Evolutionary conservation across 1,139 yeast species (phyloP), one percentile per base, ranked within the genome.

Genomic region (Yamadazyma mexicana): DNA sequence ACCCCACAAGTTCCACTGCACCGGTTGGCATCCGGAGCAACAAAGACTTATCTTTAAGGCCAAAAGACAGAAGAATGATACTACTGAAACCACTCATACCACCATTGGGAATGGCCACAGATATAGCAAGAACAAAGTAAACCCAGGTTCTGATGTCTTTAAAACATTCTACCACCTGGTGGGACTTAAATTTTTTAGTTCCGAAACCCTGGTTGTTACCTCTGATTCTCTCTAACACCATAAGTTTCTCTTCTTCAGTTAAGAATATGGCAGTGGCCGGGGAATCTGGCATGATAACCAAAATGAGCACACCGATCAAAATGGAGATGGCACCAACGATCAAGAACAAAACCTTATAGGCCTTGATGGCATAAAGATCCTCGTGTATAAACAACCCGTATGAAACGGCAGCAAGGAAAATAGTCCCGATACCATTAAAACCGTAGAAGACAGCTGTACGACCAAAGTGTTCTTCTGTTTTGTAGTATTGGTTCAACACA

Each of bases 101-200:
- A 20, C 72, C 72, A 43, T 66, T 66, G 11, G 69, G 69, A 30
- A 64, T 59, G 42, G 61, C 52, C 17, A 40, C 41, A 20, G 60
- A 45, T 3, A 63, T 36, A 2, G 64, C 59, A 43, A 52, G 59
- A 14, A 56, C 33, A 29, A 55, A 46, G 49, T 73, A 71, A 24
- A 80, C 40, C 67, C 71, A 72, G 9, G 75, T 66, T 40, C 65
- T 62, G 34, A 55, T 33, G 47, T 75, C 79, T 1, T 47, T 50
- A 57, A 79, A 68, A 3, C 85, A 80, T 50, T 81, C 79, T 14
- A 55, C 55, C 32, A 79, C 63, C 53, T 83, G 89, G 35, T 75
- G 58, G 54, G 55, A 62, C 49, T 82, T 81, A 58, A 78, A 70
- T 32, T 66, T 64, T 42, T 65, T 69, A 48, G 75, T 75, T 37